Evolutionary conservation across 805 yeast species (phyloP), one percentile per base, ranked within the genome.

Genomic region (Lachancea mirantina): DNA sequence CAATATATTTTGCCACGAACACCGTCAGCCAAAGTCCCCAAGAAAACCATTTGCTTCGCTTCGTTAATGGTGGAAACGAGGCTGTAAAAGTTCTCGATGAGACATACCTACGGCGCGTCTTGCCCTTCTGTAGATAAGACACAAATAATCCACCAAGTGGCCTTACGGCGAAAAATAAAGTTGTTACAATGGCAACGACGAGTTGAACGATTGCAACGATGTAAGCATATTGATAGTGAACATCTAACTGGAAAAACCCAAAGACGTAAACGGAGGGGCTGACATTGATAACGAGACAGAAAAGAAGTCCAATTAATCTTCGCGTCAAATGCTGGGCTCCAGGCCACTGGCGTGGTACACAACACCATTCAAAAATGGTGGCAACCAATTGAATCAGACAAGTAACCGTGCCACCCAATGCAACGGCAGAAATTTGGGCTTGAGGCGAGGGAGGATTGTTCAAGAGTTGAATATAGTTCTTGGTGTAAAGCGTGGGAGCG

Each of bases 271-370:
- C 41, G 1, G 72, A 57, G 0, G 94, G 92, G 0, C 59, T 49
- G 3, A 67, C 43, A 40, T 71, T 72, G 3, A 72, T 15, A 0
- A 65, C 8, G 4, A 80, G 60, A 10, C 75, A 48, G 0, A 65
- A 9, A 0, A 65, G 1, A 8, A 76, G 54, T 2, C 72, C 45
- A 1, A 62, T 5, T 16, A 78, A 40, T 38, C 85, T 66, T 34
- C 61, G 61, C 1, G 65, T 36, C 3, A 82, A 50, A 2, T 81
- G 76, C 35, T 68, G 76, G 5, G 85, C 76, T 0, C 92, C 94
- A 0, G 82, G 72, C 77, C 80, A 81, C 25, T 62, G 45, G 40
- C 92, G 61, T 4, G 94, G 92, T 18, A 83, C 78, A 53, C 77
- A 81, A 0, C 60, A 30, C 26, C 64, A 61, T 52, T 84, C 94